Percentiles rank a stretch among this genome's conserved stretches.
Conservation (phyloP, 108 stramenopile genomes). For the Epipyxis sp. region DNA sequence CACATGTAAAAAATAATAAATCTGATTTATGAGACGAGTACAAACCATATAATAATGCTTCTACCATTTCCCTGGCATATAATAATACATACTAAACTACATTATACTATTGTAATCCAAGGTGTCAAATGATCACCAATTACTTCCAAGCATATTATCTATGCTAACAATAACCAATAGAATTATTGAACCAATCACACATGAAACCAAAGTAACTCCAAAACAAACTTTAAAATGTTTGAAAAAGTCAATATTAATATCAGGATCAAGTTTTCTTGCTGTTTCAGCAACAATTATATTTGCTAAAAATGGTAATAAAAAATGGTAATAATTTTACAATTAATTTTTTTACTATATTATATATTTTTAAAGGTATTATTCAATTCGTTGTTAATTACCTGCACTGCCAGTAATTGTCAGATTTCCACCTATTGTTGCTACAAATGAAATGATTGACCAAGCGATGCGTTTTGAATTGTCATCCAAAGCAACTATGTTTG, state of each 20-base stretch:
- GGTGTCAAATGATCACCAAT: no score
- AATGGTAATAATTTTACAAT: no score
- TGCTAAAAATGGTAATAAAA: background rate
- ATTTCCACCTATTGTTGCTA: slow-evolving; percentile 26
- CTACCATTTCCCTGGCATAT: no score
- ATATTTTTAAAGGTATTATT: background rate
- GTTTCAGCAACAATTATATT: slow-evolving; percentile 32
- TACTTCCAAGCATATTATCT: background rate
- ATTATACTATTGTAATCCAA: no score
- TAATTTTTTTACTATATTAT: no score
- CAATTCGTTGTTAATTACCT: background rate
- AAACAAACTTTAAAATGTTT: slow-evolving; percentile 16
- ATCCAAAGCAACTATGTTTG: background rate
- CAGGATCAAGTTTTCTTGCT: slow-evolving; percentile 7
- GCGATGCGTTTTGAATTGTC: background rate
- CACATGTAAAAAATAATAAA: no score
- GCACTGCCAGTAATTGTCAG: slow-evolving; percentile 31
- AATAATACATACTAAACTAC: no score
- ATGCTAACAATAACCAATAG: background rate
- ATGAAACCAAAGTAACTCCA: slow-evolving; percentile 14
- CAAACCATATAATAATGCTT: no score
- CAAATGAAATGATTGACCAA: slow-evolving; percentile 25
- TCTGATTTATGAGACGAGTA: no score
- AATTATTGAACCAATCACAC: slow-evolving; percentile 1
- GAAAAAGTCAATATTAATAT: slow-evolving; percentile 7